phyloP scores from a whole-genome alignment of 176 grass and related monocot genomes.

The Tillandsia fasciculata region DNA sequence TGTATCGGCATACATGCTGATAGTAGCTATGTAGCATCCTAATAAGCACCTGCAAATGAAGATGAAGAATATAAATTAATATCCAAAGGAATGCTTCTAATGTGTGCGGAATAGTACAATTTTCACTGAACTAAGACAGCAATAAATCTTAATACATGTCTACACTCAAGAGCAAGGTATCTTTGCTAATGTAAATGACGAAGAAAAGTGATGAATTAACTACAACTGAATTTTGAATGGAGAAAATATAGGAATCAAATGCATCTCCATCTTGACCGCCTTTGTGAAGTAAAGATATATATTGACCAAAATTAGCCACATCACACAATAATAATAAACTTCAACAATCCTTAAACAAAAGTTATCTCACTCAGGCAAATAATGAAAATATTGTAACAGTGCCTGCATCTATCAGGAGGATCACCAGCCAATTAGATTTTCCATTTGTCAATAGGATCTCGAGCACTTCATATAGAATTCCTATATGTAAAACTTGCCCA shows the following conservation, averaged over 20 bases:
- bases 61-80: neutral
- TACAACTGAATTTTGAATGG: neutral
- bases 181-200: neutral
- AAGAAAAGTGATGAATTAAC: neutral
- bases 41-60: conserved; percentile 43
- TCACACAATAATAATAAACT: too few relatives aligned
- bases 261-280: neutral
- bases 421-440: too few relatives aligned
- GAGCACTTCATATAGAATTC: too few relatives aligned
- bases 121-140: neutral
- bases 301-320: too few relatives aligned
- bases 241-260: neutral
- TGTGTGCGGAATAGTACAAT: neutral
- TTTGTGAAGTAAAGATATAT: too few relatives aligned
- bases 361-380: too few relatives aligned
- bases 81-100: neutral
- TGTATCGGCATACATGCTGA: conserved; percentile 42
- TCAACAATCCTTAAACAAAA: too few relatives aligned
- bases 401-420: too few relatives aligned
- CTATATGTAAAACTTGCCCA: too few relatives aligned
- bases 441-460: too few relatives aligned
- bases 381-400: too few relatives aligned
- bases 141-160: too few relatives aligned
- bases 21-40: conserved; percentile 61
- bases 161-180: neutral